Base-by-base conservation (phyloP, 495 filamentous ascomycete genomes). In the Talaromyces ruber region DNA sequence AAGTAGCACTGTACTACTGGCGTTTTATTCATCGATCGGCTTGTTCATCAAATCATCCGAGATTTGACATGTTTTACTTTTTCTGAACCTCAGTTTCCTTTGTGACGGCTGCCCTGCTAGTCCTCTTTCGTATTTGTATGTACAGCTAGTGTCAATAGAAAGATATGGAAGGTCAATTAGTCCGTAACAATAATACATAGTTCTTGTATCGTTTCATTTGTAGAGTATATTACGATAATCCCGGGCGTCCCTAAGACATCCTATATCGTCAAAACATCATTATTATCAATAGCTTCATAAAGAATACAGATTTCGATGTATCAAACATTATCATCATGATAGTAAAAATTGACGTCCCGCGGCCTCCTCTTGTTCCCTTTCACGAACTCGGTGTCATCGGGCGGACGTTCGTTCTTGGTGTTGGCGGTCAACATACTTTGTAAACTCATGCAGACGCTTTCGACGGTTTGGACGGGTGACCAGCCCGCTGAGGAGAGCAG, bases 341-440 rank as follows among this genome's bases (percentile, higher is more conserved):
- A 96, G 58, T 88, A 84, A 68, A 96, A 97, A 58, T 88, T 85
- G 64, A 97, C 92, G 72, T 97, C 91, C 67, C 86, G 77, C 55
- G 92, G 92, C 39, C 92, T 76, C 57, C 85, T 80, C 22, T 84
- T 83, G 68, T 97, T 96, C 54, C 81, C 81, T 45, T 84, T 80
- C 16, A 96, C 90, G 68, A 97, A 97, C 5, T 93, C 86, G 64
- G 86, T 87, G 72, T 97, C 90, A 9, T 92, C 92, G 0, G 87
- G 87, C 6, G 92, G 92, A 16, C 92, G 80, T 71, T 92, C 93
- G 64, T 94, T 89, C 74, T 90, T 94, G 24, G 81, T 88, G 71
- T 98, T 98, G 6, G 92, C 89, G 0, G 94, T 97, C 67, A 98
- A 72, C 94, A 98, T 98, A 75, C 91, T 96, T 76, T 98, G 94